Evolutionary conservation across 2,329 filamentous ascomycete species (phyloP), one percentile per base, ranked within the genome.

Genomic region (Exophiala bonariae): DNA sequence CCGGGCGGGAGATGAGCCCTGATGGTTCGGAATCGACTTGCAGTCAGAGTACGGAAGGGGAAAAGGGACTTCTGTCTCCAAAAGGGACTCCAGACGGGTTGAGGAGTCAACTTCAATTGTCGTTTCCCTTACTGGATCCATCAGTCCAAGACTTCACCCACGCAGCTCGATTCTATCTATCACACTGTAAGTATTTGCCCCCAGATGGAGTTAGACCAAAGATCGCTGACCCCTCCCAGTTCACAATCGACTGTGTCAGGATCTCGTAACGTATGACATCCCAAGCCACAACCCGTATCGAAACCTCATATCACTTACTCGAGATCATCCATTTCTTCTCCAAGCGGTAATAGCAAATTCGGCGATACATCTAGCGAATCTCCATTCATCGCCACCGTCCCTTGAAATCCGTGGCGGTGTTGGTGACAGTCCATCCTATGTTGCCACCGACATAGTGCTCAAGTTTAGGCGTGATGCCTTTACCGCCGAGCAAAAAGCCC

Each of bases 261-360:
- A 37, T 22, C 18, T 37, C 4, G 35, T 37, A 8, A 37, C 35
- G 9, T 37, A 37, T 19, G 35, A 37, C 18, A 20, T 37, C 19
- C 35, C 35, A 8, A 37, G 35, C 19, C 35, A 37, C 35, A 37
- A 37, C 17, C 35, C 35, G 10, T 37, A 37, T 22, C 35, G 35
- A 7, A 37, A 37, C 18, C 18, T 37, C 14, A 19, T 37, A 4
- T 16, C 35, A 4, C 16, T 37, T 8, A 37, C 35, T 13, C 16
- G 18, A 22, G 35, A 18, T 13, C 35, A 37, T n/a, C 10, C 35
- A 19, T 37, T 37, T 17, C 20, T 37, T 6, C 18, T 37, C 7
- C 35, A 37, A n/a, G 35, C 19, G 4, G 19, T 37, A 7, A 37
- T 37, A 16, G 35, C 35, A 7, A 37, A 37, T 19, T 37, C 35